Evolutionary conservation across 306 rosid species (phyloP).

Genomic region (Begonia peltatifolia): DNA sequence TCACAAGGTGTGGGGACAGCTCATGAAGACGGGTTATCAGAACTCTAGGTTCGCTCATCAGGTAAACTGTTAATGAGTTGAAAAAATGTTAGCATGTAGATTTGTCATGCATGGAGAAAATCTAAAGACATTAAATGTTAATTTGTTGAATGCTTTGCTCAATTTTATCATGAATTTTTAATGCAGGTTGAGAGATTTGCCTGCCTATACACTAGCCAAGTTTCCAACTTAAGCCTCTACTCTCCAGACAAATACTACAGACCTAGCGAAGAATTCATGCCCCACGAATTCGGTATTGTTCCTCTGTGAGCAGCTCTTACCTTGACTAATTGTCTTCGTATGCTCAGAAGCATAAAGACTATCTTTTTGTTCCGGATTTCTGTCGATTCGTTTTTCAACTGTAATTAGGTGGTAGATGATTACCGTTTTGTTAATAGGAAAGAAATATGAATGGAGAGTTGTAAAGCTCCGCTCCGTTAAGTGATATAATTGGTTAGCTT

Average conservation of each 20-base stretch:
- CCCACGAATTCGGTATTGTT: slow-evolving; percentile 72
- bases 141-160: too few species aligned
- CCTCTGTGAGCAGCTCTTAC: slow-evolving; percentile 22
- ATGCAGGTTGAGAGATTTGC: slow-evolving; percentile 98
- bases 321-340: too few species aligned
- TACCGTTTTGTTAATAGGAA: too few species aligned
- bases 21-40: slow-evolving; percentile 96
- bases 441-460: too few species aligned
- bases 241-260: slow-evolving; percentile 92
- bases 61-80: slow-evolving; percentile 19
- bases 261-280: slow-evolving; percentile 94
- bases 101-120: background rate
- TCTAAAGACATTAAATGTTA: too few species aligned
- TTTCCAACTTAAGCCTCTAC: slow-evolving; percentile 66
- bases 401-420: too few species aligned
- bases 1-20: slow-evolving; percentile 94
- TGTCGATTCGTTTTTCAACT: too few species aligned
- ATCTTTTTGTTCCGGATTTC: too few species aligned
- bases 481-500: too few species aligned
- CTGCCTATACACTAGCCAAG: slow-evolving; percentile 87
- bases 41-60: slow-evolving; percentile 99
- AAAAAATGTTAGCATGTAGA: too few species aligned
- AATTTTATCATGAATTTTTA: background rate
- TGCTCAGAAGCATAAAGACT: too few species aligned
- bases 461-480: too few species aligned